Conservation (phyloP, 495 filamentous ascomycete genomes). For the Wilcoxina mikolae region DNA sequence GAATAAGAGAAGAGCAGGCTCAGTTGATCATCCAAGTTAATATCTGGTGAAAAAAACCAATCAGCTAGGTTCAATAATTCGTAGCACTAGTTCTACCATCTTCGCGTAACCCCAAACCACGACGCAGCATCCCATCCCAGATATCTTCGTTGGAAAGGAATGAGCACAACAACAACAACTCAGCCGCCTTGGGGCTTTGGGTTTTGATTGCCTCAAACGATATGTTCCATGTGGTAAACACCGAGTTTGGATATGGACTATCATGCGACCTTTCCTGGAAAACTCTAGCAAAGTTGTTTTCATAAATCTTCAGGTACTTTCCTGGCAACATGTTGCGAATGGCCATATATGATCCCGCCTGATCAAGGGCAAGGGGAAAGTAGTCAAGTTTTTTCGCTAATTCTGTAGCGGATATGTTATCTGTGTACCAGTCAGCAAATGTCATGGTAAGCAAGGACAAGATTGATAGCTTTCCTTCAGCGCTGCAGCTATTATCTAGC, state of each 20-base stretch:
- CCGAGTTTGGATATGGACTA: not conserved
- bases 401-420: not conserved
- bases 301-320: not conserved
- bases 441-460: not conserved
- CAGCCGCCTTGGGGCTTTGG: constrained; percentile 3
- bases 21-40: not conserved
- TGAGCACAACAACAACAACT: constrained; percentile 9
- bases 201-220: constrained; percentile 12
- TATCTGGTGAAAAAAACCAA: not conserved
- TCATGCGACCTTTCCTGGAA: not conserved
- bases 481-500: not conserved
- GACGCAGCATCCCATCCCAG: constrained; percentile 9
- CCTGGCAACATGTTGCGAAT: constrained; percentile 1
- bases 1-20: constrained; percentile 7
- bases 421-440: not conserved
- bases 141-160: constrained; percentile 14
- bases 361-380: constrained; percentile 12
- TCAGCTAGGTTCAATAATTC: not conserved
- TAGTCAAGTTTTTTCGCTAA: constrained; percentile 1
- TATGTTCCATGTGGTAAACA: constrained; percentile 11
- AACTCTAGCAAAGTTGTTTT: not conserved
- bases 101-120: not conserved
- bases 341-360: constrained; percentile 12
- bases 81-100: constrained; percentile 1
- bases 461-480: not conserved